Conservation (phyloP, 768 basidiomycete species). For the Serendipita indica region DNA sequence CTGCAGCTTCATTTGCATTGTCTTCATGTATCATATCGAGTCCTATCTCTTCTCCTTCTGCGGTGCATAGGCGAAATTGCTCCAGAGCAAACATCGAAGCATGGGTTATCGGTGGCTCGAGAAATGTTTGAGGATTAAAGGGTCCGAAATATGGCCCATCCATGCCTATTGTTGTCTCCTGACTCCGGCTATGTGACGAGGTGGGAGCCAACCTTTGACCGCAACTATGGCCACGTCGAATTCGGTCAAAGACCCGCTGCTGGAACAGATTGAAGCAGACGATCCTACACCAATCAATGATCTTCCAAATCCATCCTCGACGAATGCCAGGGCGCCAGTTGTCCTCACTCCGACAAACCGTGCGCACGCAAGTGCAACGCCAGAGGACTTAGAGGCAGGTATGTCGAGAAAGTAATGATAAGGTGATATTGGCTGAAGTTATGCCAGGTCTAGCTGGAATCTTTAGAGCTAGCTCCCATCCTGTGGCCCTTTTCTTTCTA, state of each 20-base stretch:
- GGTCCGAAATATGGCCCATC: background rate
- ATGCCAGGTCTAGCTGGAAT: slow-evolving; percentile 52
- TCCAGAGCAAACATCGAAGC: background rate
- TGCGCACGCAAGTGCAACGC: slow-evolving; percentile 28
- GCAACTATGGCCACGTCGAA: slow-evolving; percentile 23
- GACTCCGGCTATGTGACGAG: background rate
- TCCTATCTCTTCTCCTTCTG: background rate
- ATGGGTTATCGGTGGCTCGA: background rate
- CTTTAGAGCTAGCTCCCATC: slow-evolving; percentile 65
- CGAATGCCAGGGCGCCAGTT: slow-evolving; percentile 28
- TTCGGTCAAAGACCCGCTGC: slow-evolving; percentile 40
- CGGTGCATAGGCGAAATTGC: background rate
- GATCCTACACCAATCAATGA: slow-evolving; percentile 31
- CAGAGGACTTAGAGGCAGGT: slow-evolving; percentile 67
- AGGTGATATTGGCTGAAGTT: background rate
- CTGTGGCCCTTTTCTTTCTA: slow-evolving; percentile 63
- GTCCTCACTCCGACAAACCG: slow-evolving; percentile 44
- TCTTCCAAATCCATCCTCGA: slow-evolving; percentile 27
- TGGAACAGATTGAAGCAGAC: slow-evolving; percentile 76
- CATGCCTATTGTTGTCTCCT: background rate
- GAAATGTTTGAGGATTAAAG: background rate
- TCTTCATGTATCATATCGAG: background rate
- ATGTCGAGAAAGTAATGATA: slow-evolving; percentile 17
- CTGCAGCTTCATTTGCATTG: background rate
- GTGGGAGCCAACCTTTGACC: background rate